These are phyloP conservation scores for Diaporthe ilicicola DNA, from an alignment of 2,329 filamentous ascomycete genomes.

Conservation along the genomic window DNA sequence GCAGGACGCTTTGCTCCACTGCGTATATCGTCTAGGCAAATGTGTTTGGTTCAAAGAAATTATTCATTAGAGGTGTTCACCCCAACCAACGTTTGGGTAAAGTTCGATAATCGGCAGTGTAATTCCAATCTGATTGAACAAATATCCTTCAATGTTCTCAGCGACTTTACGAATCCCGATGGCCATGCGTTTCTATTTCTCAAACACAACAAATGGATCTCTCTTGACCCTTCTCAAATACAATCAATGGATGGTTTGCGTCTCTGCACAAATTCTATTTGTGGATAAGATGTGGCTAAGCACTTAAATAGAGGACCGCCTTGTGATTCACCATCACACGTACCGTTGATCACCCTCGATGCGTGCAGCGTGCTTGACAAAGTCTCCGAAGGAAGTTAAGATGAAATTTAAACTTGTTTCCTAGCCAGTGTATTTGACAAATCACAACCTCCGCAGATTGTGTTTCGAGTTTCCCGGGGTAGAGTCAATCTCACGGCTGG, in stretches of 20 bases:
- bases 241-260: neutral
- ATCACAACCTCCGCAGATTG: conserved; percentile 6
- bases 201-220: neutral
- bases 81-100: neutral
- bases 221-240: neutral
- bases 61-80: neutral
- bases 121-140: neutral
- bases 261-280: no score
- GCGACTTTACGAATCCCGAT: neutral
- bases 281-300: neutral
- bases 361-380: neutral
- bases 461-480: conserved; percentile 14
- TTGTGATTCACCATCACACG: neutral
- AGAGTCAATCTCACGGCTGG: conserved; percentile 3
- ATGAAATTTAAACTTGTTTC: neutral
- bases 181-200: no score
- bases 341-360: neutral
- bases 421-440: neutral
- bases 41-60: neutral
- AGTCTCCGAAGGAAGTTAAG: neutral
- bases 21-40: neutral
- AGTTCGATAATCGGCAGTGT: no score
- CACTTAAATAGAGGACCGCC: neutral
- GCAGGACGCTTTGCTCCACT: neutral
- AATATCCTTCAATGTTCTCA: neutral